phyloP scores from a whole-genome alignment of 805 yeast species.

The Candida insectorum region DNA sequence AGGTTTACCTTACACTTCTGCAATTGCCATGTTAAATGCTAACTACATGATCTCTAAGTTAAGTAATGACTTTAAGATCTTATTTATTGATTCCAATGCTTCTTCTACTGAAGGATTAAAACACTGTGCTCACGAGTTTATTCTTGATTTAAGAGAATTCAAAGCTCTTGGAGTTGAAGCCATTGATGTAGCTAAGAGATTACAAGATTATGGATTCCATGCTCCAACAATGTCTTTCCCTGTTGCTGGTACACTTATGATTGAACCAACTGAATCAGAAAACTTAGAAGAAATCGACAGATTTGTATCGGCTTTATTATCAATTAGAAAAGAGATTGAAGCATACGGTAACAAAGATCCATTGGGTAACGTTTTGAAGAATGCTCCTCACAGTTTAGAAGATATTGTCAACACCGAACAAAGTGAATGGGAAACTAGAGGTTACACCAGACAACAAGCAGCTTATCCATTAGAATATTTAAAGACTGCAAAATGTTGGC shows the following conservation, averaged over 20 bases:
- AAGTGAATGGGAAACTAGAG: slow-evolving; percentile 77
- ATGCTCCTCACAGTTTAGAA: slow-evolving; percentile 87
- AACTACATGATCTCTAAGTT: slow-evolving; percentile 89
- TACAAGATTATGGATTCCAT: slow-evolving; percentile 98
- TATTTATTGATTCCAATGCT: slow-evolving; percentile 58
- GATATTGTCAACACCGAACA: slow-evolving; percentile 63
- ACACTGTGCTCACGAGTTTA: slow-evolving; percentile 96
- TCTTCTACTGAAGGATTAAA: slow-evolving; percentile 44
- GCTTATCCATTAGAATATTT: slow-evolving; percentile 85
- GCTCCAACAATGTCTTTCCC: slow-evolving; percentile 99
- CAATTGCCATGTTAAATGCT: slow-evolving; percentile 90
- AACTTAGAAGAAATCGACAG: slow-evolving; percentile 84
- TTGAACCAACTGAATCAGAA: slow-evolving; percentile 97
- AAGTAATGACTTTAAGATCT: slow-evolving; percentile 65
- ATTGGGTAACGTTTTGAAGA: slow-evolving; percentile 69
- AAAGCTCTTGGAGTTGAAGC: slow-evolving; percentile 84
- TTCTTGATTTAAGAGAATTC: slow-evolving; percentile 83
- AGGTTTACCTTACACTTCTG: slow-evolving; percentile 82
- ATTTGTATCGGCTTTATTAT: slow-evolving; percentile 81
- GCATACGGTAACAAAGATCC: slow-evolving; percentile 64
- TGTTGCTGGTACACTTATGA: slow-evolving; percentile 94
- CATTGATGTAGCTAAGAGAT: slow-evolving; percentile 92
- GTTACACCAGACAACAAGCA: slow-evolving; percentile 89
- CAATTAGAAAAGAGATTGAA: slow-evolving; percentile 79
- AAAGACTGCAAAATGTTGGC: slow-evolving; percentile 85